phyloP scores from a whole-genome alignment of 352 stramenopile genomes.

The Pythium diclinum region DNA sequence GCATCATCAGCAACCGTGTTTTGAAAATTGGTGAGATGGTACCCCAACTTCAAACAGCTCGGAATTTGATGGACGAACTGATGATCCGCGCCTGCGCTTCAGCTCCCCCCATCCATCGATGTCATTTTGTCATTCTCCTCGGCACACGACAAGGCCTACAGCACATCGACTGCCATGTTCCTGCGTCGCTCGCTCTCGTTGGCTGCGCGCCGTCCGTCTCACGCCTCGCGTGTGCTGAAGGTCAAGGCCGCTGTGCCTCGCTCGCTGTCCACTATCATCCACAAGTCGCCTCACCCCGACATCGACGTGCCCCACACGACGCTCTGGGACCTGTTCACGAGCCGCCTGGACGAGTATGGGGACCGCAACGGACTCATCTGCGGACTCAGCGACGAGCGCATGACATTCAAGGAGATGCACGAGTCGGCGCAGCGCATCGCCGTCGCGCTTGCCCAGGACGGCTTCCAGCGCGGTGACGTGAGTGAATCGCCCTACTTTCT shows the following conservation, averaged over 20 bases:
- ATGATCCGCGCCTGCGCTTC: too few relatives aligned
- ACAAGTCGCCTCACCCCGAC: slow-evolving; percentile 49
- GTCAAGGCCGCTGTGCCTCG: slow-evolving; percentile 3
- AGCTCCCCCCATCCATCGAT: too few relatives aligned
- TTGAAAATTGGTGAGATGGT: too few relatives aligned
- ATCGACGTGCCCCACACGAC: slow-evolving; percentile 50
- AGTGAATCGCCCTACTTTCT: slow-evolving; percentile 6
- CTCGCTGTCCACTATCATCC: slow-evolving; percentile 47
- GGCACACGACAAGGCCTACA: too few relatives aligned
- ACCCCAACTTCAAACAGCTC: too few relatives aligned
- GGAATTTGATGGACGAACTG: too few relatives aligned
- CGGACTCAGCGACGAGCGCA: slow-evolving; percentile 45
- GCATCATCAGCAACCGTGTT: too few relatives aligned
- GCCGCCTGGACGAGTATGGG: slow-evolving; percentile 34
- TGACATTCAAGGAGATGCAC: slow-evolving; percentile 53
- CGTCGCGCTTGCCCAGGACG: slow-evolving; percentile 40
- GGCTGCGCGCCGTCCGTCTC: slow-evolving; percentile 13
- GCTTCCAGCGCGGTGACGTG: slow-evolving; percentile 52
- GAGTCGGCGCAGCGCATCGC: slow-evolving; percentile 39
- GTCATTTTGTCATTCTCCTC: too few relatives aligned
- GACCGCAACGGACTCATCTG: slow-evolving; percentile 58
- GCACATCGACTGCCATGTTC: not conserved
- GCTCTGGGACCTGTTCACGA: slow-evolving; percentile 48
- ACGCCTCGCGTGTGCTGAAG: too few relatives aligned
- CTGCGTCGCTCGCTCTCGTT: slow-evolving; percentile 8